These are phyloP conservation scores for Hygrophorus russula DNA, from an alignment of 768 basidiomycete genomes.

Conservation along the genomic window DNA sequence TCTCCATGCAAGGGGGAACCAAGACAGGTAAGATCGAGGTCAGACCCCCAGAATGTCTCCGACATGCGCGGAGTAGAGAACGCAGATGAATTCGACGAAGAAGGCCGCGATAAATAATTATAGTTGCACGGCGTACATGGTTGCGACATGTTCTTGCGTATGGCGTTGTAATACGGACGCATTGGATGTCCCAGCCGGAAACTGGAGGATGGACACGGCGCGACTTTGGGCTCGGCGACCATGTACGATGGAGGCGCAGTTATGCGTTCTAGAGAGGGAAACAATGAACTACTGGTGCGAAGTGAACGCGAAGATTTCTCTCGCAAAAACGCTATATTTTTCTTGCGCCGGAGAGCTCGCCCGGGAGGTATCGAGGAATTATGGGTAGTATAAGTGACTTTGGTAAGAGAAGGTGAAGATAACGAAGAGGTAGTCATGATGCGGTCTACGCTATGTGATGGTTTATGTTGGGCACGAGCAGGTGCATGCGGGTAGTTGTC, in stretches of 20 bases:
- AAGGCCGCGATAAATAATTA: constrained; percentile 15
- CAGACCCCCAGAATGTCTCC: constrained; percentile 18
- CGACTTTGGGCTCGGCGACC: constrained; percentile 14
- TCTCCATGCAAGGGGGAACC: constrained; percentile 7
- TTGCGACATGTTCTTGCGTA: constrained; percentile 33
- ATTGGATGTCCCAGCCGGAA: constrained; percentile 39
- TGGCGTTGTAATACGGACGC: constrained; percentile 44
- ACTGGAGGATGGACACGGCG: constrained; percentile 4
- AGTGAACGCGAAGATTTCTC: constrained; percentile 14
- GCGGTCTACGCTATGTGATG: no score
- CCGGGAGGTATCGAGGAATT: background rate
- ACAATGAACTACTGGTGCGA: constrained; percentile 9
- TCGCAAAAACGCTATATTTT: constrained; percentile 22
- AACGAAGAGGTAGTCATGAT: no score
- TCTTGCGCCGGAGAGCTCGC: constrained; percentile 28
- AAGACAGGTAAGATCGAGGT: constrained; percentile 14
- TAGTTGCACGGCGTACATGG: constrained; percentile 23
- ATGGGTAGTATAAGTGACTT: background rate
- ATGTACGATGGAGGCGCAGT: constrained; percentile 8
- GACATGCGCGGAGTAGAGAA: constrained; percentile 16
- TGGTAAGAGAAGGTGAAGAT: background rate
- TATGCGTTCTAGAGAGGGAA: background rate
- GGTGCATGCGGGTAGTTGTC: background rate
- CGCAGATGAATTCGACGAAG: constrained; percentile 15
- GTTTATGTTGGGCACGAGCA: background rate